Percentiles rank a stretch among this genome's conserved stretches.
Evolutionary conservation across 2,329 filamentous ascomycete species (phyloP).

Genomic region (Fusarium sp.): DNA sequence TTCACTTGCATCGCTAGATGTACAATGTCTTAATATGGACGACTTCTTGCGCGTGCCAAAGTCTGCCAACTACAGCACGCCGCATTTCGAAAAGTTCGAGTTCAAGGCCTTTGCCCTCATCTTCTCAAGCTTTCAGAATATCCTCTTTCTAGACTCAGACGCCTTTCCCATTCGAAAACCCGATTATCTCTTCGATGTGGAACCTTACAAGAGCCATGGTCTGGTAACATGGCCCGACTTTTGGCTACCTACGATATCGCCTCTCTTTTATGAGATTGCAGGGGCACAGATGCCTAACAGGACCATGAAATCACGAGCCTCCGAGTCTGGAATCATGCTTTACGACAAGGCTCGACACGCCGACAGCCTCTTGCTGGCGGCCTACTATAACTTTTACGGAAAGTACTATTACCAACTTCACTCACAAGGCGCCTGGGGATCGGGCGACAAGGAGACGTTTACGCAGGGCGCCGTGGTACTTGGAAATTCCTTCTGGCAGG

Average conservation of each 20-base stretch:
- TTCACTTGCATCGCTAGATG: conserved; percentile 8
- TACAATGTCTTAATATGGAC: conserved; percentile 39
- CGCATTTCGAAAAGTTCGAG: conserved; percentile 31
- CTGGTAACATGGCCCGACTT: conserved; percentile 43
- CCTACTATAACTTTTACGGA: conserved; percentile 42
- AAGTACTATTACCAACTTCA: conserved; percentile 41
- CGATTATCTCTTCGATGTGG: conserved; percentile 28
- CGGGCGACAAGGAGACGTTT: conserved; percentile 42
- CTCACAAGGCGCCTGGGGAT: conserved; percentile 42
- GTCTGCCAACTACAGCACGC: background rate
- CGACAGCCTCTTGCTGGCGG: conserved; percentile 38
- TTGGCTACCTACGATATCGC: conserved; percentile 41
- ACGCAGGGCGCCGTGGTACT: conserved; percentile 35
- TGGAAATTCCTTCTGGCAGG: conserved; percentile 36
- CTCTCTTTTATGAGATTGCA: conserved; percentile 38
- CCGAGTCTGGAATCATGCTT: conserved; percentile 39
- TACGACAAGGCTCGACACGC: conserved; percentile 37
- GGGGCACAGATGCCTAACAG: conserved; percentile 21
- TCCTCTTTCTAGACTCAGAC: conserved; percentile 39
- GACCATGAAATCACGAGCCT: conserved; percentile 33
- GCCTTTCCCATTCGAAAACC: conserved; percentile 38
- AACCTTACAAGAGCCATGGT: conserved; percentile 33
- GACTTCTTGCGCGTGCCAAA: conserved; percentile 24
- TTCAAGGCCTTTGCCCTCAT: conserved; percentile 38
- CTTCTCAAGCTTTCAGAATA: conserved; percentile 40